Base-by-base conservation (phyloP, 108 stramenopile species). In the Nannochloropsis salina region DNA sequence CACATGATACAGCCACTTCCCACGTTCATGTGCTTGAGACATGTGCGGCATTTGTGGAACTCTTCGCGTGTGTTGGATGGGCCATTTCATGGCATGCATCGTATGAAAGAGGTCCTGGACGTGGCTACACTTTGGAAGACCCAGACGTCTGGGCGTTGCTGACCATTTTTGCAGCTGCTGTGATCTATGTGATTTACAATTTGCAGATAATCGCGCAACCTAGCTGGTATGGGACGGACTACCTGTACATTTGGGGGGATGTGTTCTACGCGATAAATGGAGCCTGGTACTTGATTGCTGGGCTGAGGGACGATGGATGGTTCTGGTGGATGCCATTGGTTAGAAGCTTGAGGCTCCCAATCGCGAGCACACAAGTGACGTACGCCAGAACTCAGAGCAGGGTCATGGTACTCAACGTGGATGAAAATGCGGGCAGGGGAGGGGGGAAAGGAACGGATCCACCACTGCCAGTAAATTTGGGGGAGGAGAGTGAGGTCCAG, bases 101-200 rank as follows among this genome's bases (percentile, higher is more conserved):
- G 20, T 74, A 74, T 74, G 61, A 74, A 74, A 15, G 61, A 4
- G 61, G 15, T n/a, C 61, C 61, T n/a, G 61, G 61, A n/a, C 61
- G 61, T n/a, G 61, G 61, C 61, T 74, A 74, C n/a, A 74, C 61
- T n/a, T 74, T 74, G 61, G 61, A 74, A n/a, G 61, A 74, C n/a
- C 61, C 61, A n/a, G 61, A 74, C 61, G 61, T 74, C 20, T 74
- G 61, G 61, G 61, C 61, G n/a, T 3, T 74, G 61, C 6, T 74
- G 61, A 74, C 61, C 20, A 74, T 74, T 6, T 74, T 74, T 74
- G 61, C 61, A n/a, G 61, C 61, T n/a, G 61, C 61, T n/a, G n/a
- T 74, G 1, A 74, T n/a, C 2, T 74, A 74, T 3, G 61, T 74
- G 3, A n/a, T 6, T 15, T 74, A 74, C n/a, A 74, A 74, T 8